A percentile compares a stretch with the other conserved stretches of the same genome.
Conservation (phyloP, 169 alveolate species). For the Perkinsus olseni region DNA sequence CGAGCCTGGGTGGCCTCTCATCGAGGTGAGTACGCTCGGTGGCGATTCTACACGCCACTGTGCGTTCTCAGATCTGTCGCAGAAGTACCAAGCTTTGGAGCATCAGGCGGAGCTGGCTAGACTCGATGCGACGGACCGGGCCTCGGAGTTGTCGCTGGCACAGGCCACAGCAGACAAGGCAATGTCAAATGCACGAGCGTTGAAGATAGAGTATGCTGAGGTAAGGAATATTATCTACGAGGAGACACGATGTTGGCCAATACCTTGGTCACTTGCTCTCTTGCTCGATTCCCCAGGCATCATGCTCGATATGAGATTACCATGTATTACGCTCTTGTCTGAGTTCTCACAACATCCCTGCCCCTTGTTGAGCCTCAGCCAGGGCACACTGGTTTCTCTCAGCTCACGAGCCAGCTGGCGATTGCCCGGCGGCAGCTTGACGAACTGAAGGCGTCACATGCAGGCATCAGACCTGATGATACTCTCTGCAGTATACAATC, state of each 20-base stretch:
- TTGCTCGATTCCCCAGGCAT: neutral
- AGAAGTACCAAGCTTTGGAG: neutral
- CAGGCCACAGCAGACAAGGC: neutral
- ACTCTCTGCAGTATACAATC: neutral
- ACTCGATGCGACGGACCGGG: neutral
- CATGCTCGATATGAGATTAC: neutral
- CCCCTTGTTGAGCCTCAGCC: no score
- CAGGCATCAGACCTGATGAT: neutral
- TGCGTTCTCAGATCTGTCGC: neutral
- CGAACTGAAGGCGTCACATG: neutral
- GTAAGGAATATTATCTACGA: neutral
- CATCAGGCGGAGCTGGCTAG: neutral
- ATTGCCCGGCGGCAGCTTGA: neutral
- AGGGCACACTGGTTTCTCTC: neutral
- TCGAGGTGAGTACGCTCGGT: neutral
- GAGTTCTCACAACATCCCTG: no score
- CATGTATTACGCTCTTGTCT: no score
- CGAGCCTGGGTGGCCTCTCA: neutral
- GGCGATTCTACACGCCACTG: neutral
- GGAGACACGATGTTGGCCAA: no score
- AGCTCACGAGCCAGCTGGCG: neutral
- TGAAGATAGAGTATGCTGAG: neutral
- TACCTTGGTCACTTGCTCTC: neutral
- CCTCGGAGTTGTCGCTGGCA: neutral
- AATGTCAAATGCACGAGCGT: neutral